Evolutionary conservation across 2,329 filamentous ascomycete species (phyloP).

Genomic region (Diaporthe eres): DNA sequence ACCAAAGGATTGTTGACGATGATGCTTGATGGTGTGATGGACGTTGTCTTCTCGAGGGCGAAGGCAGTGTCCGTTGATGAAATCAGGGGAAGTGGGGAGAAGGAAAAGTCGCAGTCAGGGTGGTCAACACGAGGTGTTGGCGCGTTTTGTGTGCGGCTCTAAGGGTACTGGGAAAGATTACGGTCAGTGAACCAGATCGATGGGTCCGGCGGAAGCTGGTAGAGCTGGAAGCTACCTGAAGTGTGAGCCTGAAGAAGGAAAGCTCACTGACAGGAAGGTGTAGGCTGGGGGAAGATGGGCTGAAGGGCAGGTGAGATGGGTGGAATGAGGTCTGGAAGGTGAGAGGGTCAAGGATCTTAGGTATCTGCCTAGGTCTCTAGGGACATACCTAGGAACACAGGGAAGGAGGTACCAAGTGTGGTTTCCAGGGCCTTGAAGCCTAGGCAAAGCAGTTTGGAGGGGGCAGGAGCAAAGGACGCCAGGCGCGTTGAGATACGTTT

Average conservation of each 20-base stretch:
- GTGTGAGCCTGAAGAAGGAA: neutral
- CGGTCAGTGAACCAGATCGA: neutral
- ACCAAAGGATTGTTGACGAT: neutral
- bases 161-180: neutral
- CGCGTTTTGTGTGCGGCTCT: neutral
- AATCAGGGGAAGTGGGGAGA: neutral
- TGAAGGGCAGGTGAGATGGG: neutral
- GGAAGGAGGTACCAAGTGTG: neutral
- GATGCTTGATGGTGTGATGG: neutral
- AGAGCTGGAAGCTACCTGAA: neutral
- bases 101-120: neutral
- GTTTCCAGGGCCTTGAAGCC: neutral
- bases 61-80: neutral
- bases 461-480: neutral
- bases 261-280: neutral
- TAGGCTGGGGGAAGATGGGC: neutral
- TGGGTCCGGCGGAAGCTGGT: neutral
- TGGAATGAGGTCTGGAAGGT: neutral
- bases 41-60: neutral
- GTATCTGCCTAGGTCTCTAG: neutral
- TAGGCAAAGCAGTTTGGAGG: neutral
- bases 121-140: neutral
- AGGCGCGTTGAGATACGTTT: neutral
- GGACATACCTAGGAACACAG: neutral
- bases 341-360: neutral